Base-by-base conservation (phyloP, 768 basidiomycete genomes). In the Termitomyces titanicus region DNA sequence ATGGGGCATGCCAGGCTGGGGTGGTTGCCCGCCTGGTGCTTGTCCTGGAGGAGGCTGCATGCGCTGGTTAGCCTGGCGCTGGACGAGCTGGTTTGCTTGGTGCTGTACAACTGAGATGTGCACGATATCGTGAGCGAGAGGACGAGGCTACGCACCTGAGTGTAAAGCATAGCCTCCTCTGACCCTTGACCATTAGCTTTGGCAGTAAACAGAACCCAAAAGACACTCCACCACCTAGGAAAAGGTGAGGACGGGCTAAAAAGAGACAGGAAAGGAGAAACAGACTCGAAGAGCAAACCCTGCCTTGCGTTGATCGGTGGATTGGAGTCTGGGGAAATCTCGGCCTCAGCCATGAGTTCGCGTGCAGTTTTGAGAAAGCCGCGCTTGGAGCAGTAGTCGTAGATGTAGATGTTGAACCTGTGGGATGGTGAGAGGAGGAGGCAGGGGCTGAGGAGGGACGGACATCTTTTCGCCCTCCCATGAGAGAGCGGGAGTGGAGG, bases 391-490 rank as follows among this genome's bases (percentile, higher is more conserved):
- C 90, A 92, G 64, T 92, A 92, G 73, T 92, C 90, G 66, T 87
- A 80, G 61, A 92, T 92, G 72, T 92, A 92, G 66, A 92, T 89
- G 72, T 92, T 91, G 70, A 92, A 92, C 89, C 89, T 92, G 70
- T 29, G 13, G 13, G 4, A 6, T 0, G 11, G 24, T 40, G 48
- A 40, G 44, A 42, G 31, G 18, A 46, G 44, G 48, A 55, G 40
- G 27, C 27, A 42, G 25, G 57, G 40, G 27, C 42, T n/a, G 33
- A 51, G 58, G 57, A 58, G 51, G 47, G 53, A 78, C 83, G 57
- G 57, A 91, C 90, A 92, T 92, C 73, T 78, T 86, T 74, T 92
- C 90, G 53, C 89, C 89, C 66, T 92, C 90, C 90, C 90, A 92
- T 56, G 85, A 83, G 20, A 84, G 66, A 37, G 64, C 29, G 17